These are phyloP conservation scores for Salix purpurea DNA, from an alignment of 345 rosid genomes.

Conservation along the genomic window DNA sequence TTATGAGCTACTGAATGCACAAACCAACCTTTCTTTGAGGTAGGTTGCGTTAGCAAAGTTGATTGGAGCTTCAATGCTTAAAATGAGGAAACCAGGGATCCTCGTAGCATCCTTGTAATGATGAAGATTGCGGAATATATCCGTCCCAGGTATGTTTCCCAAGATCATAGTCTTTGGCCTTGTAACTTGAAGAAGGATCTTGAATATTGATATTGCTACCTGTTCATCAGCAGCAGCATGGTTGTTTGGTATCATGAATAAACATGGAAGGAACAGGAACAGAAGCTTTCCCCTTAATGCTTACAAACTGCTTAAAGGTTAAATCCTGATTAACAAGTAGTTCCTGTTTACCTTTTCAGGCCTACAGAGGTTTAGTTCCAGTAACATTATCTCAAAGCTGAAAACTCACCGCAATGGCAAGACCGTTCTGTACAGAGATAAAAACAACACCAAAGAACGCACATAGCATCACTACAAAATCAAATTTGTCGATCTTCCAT, in stretches of 20 bases:
- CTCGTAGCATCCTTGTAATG: slow-evolving; percentile 72
- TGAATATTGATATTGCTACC: slow-evolving; percentile 83
- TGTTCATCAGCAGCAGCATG: slow-evolving; percentile 13
- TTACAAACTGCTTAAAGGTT: background rate
- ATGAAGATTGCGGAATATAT: slow-evolving; percentile 55
- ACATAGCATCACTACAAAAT: slow-evolving; percentile 70
- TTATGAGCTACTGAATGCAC: background rate
- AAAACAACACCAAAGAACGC: slow-evolving; percentile 85
- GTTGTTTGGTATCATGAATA: background rate
- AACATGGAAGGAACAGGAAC: background rate
- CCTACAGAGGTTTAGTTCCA: background rate
- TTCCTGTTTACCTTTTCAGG: background rate
- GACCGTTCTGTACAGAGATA: slow-evolving; percentile 77
- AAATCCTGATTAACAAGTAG: background rate
- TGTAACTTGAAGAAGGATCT: slow-evolving; percentile 72
- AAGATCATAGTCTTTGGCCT: slow-evolving; percentile 75
- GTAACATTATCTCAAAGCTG: background rate
- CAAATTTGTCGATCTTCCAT: slow-evolving; percentile 90
- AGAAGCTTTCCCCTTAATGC: background rate
- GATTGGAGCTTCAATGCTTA: slow-evolving; percentile 78
- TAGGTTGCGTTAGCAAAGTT: slow-evolving; percentile 83
- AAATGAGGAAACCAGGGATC: slow-evolving; percentile 70
- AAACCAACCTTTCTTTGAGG: slow-evolving; percentile 70
- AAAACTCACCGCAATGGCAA: slow-evolving; percentile 77
- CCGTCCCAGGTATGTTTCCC: slow-evolving; percentile 80